A percentile compares a stretch with the other conserved stretches of the same genome.
phyloP scores from a whole-genome alignment of 495 filamentous ascomycete genomes.

The Aspergillus sclerotioniger region DNA sequence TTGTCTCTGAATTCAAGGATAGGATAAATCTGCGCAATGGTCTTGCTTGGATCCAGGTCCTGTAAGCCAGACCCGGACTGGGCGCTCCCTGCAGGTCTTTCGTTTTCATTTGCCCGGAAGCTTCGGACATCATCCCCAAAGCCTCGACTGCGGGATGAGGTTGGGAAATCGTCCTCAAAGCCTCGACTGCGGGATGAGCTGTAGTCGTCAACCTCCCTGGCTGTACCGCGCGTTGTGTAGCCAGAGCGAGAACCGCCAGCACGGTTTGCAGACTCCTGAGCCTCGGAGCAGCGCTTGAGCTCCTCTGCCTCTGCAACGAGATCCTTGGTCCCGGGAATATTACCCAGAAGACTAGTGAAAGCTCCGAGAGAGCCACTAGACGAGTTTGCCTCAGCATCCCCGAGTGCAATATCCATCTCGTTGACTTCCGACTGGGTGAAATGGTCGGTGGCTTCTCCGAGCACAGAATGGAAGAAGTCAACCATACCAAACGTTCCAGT shows the following conservation, averaged over 20 bases:
- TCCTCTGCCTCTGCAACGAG: constrained; percentile 74
- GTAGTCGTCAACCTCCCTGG: constrained; percentile 14
- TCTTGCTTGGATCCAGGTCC: constrained; percentile 80
- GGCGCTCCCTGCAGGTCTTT: background rate
- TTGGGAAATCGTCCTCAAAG: background rate
- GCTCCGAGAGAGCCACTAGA: constrained; percentile 45
- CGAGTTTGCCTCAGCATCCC: constrained; percentile 53
- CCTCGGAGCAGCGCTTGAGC: constrained; percentile 72
- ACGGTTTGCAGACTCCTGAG: constrained; percentile 66
- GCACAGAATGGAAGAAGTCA: constrained; percentile 94
- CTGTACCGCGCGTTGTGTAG: constrained; percentile 24
- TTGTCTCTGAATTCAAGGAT: constrained; percentile 93
- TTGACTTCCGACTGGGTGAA: constrained; percentile 95
- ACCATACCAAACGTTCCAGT: constrained; percentile 92
- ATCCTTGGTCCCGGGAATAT: constrained; percentile 75
- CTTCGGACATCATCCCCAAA: background rate
- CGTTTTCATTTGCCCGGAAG: constrained; percentile 6
- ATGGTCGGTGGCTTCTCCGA: constrained; percentile 93
- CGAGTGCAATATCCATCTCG: constrained; percentile 75
- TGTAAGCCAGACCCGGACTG: constrained; percentile 49
- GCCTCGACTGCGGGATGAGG: no score
- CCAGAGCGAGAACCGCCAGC: constrained; percentile 29
- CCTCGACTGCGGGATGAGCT: constrained; percentile 16
- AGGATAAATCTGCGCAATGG: constrained; percentile 82
- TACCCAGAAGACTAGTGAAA: constrained; percentile 69